Evolutionary conservation across 352 stramenopile genomes (phyloP), one percentile per base, ranked within the genome.

Genomic region (Phytophthora palmivora): DNA sequence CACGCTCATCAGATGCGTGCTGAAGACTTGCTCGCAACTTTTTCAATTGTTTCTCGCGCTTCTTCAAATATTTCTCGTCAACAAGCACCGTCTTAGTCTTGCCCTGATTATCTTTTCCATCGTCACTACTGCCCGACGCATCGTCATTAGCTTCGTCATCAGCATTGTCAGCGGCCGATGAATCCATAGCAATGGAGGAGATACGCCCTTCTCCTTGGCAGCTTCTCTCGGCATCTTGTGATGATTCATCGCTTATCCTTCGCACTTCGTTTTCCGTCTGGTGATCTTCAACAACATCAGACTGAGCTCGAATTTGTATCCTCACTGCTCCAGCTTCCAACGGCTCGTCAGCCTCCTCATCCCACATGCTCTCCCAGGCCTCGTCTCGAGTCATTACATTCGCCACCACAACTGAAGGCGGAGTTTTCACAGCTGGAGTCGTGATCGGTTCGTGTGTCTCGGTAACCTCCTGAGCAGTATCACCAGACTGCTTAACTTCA

Each of bases 311-410:
- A 24, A 66, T 70, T 19, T 32, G 57, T 53, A 66, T 72, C 48
- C 47, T 52, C 39, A 67, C 55, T 28, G 54, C 47, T 16, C 46
- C 50, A 37, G 48, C 14, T 46, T 84, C 74, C 15, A 63, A 62
- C 6, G 32, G 54, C 33, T 86, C 78, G n/a, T 80, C 74, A 22
- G 69, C 53, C 21, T 88, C 68, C 24, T 91, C 69, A 24, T 77
- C 82, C 74, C 74, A 88, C 79, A 94, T 84, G 36, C 85, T 94
- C 32, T 94, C 85, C 51, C 80, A 92, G 0, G 85, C 85, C 64
- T 94, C 85, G 46, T 94, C 85, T 39, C 85, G 69, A 33, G 82
- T 92, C 46, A 90, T 76, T 4, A 66, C 48, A 28, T 61, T 74
- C 21, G 63, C 50, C 34, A 70, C 50, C 37, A 62, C 55, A 1